Evolutionary conservation across 2,329 filamentous ascomycete genomes (phyloP).

Genomic region (Phialophora expanda): DNA sequence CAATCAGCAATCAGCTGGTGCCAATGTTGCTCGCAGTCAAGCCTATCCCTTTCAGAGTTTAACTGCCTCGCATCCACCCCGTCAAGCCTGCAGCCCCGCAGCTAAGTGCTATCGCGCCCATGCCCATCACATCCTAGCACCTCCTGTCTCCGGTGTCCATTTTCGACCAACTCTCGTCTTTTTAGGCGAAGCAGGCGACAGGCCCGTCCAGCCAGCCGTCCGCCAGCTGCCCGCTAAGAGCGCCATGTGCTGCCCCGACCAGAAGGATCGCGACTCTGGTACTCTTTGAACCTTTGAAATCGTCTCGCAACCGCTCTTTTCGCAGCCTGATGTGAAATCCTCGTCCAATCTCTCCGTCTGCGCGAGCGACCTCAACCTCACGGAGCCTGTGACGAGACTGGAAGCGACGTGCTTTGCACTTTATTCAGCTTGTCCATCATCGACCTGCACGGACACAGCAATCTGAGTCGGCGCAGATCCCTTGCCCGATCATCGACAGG

Average conservation of each 20-base stretch:
- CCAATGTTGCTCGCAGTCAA: neutral
- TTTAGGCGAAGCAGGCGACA: constrained; percentile 40
- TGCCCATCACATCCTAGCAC: constrained; percentile 34
- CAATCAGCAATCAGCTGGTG: constrained; percentile 22
- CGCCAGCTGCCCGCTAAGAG: constrained; percentile 40
- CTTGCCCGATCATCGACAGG: constrained; percentile 20
- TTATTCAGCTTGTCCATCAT: neutral
- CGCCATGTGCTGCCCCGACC: constrained; percentile 40
- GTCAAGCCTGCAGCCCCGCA: constrained; percentile 15
- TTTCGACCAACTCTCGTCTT: constrained; percentile 38
- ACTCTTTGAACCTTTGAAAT: constrained; percentile 38
- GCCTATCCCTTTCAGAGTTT: constrained; percentile 17
- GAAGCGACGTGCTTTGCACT: neutral
- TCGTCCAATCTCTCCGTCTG: constrained; percentile 6
- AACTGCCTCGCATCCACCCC: constrained; percentile 5
- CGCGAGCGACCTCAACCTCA: neutral
- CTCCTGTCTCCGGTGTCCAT: constrained; percentile 35
- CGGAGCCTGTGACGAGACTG: neutral
- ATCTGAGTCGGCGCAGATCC: constrained; percentile 29
- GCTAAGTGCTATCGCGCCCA: constrained; percentile 24
- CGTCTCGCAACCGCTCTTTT: constrained; percentile 30
- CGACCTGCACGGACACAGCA: neutral
- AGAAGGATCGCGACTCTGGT: constrained; percentile 38
- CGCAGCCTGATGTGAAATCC: constrained; percentile 29
- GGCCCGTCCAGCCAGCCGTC: constrained; percentile 44